Evolutionary conservation across 805 yeast species (phyloP).

Genomic region (Candida andamanensis): DNA sequence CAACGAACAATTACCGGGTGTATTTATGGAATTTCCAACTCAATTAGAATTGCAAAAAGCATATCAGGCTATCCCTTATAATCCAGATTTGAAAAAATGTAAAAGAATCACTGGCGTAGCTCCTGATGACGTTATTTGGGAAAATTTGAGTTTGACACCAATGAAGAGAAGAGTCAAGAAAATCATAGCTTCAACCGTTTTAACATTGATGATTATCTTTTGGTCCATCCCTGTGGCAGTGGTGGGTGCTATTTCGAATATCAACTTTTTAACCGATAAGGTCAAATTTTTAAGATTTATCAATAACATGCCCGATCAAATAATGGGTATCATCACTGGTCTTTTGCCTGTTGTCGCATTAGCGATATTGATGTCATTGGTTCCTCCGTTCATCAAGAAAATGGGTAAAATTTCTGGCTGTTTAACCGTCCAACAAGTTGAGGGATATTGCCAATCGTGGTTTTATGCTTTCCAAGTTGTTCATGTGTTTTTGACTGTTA

Average conservation of each 20-base stretch:
- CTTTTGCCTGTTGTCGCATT: conserved; percentile 63
- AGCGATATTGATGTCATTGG: conserved; percentile 58
- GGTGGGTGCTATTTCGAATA: conserved; percentile 69
- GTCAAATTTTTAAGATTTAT: conserved; percentile 53
- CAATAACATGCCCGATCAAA: conserved; percentile 45
- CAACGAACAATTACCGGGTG: conserved; percentile 56
- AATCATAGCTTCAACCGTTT: conserved; percentile 54
- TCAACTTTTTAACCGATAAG: conserved; percentile 52
- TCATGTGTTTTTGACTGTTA: conserved; percentile 80
- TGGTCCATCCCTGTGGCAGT: conserved; percentile 81
- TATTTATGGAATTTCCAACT: conserved; percentile 73
- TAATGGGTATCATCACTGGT: conserved; percentile 64
- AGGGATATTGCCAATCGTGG: conserved; percentile 81
- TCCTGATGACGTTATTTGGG: conserved; percentile 86
- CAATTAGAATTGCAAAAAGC: conserved; percentile 89
- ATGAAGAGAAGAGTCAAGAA: conserved; percentile 53
- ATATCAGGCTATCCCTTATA: conserved; percentile 70
- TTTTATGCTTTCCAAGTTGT: conserved; percentile 87
- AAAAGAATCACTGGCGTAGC: conserved; percentile 56
- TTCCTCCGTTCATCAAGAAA: conserved; percentile 60
- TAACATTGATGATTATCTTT: conserved; percentile 53
- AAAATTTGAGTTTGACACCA: conserved; percentile 57
- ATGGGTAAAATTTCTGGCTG: conserved; percentile 74
- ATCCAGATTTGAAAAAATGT: conserved; percentile 41
- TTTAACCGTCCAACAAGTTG: conserved; percentile 67